Base-by-base conservation (phyloP, 768 basidiomycete genomes). In the Lactarius quietus region DNA sequence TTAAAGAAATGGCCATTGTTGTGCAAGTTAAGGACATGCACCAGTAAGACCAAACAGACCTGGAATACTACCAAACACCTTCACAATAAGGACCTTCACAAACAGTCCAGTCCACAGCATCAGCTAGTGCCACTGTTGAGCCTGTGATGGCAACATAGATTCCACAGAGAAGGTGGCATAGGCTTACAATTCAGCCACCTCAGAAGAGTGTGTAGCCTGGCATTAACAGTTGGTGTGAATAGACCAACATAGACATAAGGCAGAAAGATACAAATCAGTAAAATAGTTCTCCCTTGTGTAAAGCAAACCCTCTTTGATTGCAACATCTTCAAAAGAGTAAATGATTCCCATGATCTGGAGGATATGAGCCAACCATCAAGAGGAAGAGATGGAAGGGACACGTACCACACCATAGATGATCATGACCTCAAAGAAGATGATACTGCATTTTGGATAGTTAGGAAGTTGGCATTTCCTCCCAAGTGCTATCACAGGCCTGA, bases 341-440 rank as follows among this genome's bases (percentile, higher is more conserved):
- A 99, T 92, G 69, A 98, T 99, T 31, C 94, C 92, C 72, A 95
- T 95, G 71, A 97, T 97, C 92, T 93, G 56, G 3, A 4, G n/a
- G n/a, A 0, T 23, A 23, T 48, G 59, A 31, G 17, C 20, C 3
- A 4, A 54, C 9, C 6, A 1, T 23, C n/a, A n/a, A n/a, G n/a
- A n/a, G n/a, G n/a, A n/a, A n/a, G n/a, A n/a, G n/a, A n/a, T n/a
- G n/a, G n/a, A n/a, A n/a, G n/a, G n/a, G n/a, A n/a, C n/a, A n/a
- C n/a, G n/a, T n/a, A n/a, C n/a, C n/a, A n/a, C n/a, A 63, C 92
- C 96, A 78, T 98, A 98, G 73, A 99, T 98, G 64, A 95, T 97
- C 33, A 99, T 95, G 73, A 98, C 97, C 80, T 98, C 96, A 76
- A 95, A 98, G 82, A 98, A 98, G 73, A 99, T 98, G 80, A 98